Evolutionary conservation across 352 stramenopile genomes (phyloP).

Genomic region (Pythium sp.): DNA sequence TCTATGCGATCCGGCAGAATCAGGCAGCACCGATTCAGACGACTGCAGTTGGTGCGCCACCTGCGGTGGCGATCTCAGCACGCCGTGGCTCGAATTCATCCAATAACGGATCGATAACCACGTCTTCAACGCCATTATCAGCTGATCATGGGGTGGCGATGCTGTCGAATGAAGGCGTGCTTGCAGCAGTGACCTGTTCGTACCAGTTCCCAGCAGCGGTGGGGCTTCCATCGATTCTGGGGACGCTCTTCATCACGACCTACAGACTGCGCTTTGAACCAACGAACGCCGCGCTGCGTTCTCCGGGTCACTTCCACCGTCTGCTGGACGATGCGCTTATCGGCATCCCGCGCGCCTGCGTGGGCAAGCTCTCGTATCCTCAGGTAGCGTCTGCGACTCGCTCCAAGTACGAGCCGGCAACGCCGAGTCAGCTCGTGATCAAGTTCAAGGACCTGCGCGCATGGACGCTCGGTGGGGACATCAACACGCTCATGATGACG

Average conservation of each 20-base stretch:
- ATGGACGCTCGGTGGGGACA: conserved; percentile 69
- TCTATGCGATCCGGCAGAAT: neutral
- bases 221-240: conserved; percentile 43
- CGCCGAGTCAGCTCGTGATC: conserved; percentile 60
- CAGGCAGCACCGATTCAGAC: neutral
- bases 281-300: conserved; percentile 35
- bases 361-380: conserved; percentile 72
- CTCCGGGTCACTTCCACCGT: conserved; percentile 43
- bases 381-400: conserved; percentile 34
- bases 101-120: neutral
- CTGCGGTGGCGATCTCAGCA: neutral
- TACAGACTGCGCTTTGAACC: conserved; percentile 78
- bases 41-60: neutral
- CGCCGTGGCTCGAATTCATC: conserved; percentile 4
- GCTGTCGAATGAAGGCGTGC: conserved; percentile 43
- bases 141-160: conserved; percentile 7
- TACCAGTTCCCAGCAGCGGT: conserved; percentile 59
- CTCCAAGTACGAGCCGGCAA: conserved; percentile 27
- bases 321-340: conserved; percentile 58
- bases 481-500: conserved; percentile 56
- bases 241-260: conserved; percentile 59
- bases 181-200: conserved; percentile 37
- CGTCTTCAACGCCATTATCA: neutral
- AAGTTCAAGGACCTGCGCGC: conserved; percentile 79
- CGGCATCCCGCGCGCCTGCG: conserved; percentile 57